Conservation (phyloP, 2,329 filamentous ascomycete genomes). For the Sclerotiophoma versabilis region DNA sequence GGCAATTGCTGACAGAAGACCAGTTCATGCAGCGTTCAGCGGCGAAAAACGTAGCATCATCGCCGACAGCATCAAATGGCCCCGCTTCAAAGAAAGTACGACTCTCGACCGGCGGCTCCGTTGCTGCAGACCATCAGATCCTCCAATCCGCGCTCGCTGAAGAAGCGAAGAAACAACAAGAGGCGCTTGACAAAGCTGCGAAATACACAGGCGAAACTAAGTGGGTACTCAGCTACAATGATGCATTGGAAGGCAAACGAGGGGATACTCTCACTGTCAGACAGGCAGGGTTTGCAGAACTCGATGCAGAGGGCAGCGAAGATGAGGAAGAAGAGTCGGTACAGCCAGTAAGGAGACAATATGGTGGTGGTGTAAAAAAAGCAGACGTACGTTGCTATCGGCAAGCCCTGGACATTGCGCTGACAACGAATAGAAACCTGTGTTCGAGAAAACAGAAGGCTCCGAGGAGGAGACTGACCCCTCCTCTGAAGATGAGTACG, state of each 20-base stretch:
- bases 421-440: constrained; percentile 32
- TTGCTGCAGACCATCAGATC: constrained; percentile 60
- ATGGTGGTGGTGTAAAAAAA: constrained; percentile 57
- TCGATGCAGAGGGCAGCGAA: constrained; percentile 53
- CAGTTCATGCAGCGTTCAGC: constrained; percentile 91
- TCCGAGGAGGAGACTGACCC: constrained; percentile 35
- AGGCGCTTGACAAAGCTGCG: constrained; percentile 65
- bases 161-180: constrained; percentile 70
- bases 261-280: constrained; percentile 60
- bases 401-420: constrained; percentile 3
- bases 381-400: constrained; percentile 28
- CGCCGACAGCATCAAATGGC: constrained; percentile 59
- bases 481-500: constrained; percentile 49
- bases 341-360: constrained; percentile 54
- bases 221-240: constrained; percentile 72
- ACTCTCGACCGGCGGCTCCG: constrained; percentile 52
- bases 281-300: constrained; percentile 64
- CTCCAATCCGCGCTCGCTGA: constrained; percentile 70
- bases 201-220: constrained; percentile 72
- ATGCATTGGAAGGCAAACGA: constrained; percentile 50
- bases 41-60: constrained; percentile 61
- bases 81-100: constrained; percentile 71
- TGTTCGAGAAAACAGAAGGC: constrained; percentile 28
- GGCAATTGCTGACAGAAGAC: constrained; percentile 17
- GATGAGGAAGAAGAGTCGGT: constrained; percentile 45